A percentile compares a stretch with the other conserved stretches of the same genome.
These are phyloP conservation scores for Tricholoma saponaceum DNA, from an alignment of 768 basidiomycete species.

Conservation along the genomic window DNA sequence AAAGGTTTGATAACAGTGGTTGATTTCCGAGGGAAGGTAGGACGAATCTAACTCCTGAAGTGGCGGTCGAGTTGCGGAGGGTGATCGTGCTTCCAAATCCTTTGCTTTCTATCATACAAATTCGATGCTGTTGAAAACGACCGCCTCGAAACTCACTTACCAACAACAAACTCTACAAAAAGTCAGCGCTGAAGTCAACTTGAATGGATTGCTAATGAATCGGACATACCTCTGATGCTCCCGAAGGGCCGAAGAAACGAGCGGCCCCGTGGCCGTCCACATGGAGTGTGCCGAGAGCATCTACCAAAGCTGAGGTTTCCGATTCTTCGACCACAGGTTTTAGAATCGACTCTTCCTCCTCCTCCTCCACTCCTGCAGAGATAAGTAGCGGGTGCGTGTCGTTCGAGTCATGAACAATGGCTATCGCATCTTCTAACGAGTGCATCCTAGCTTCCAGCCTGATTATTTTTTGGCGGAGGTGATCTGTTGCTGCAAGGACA, in stretches of 20 bases:
- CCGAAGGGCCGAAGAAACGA: constrained; percentile 45
- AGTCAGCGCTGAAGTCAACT: constrained; percentile 4
- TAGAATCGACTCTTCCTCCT: constrained; percentile 25
- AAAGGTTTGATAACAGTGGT: constrained; percentile 38
- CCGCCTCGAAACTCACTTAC: constrained; percentile 24
- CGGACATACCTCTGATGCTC: constrained; percentile 43
- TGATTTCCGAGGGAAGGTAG: constrained; percentile 42
- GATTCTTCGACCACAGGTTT: constrained; percentile 25
- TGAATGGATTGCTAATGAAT: background rate
- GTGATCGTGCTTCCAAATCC: constrained; percentile 15
- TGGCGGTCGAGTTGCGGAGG: constrained; percentile 10
- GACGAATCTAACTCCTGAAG: constrained; percentile 38
- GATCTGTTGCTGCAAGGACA: constrained; percentile 49
- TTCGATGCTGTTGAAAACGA: background rate
- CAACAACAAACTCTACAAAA: constrained; percentile 36
- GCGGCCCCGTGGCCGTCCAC: constrained; percentile 36
- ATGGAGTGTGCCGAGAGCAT: constrained; percentile 41
- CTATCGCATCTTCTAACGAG: constrained; percentile 51
- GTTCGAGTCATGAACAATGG: constrained; percentile 38
- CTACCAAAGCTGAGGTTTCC: constrained; percentile 22
- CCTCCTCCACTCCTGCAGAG: constrained; percentile 22
- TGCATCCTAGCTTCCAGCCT: constrained; percentile 48
- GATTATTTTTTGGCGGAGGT: constrained; percentile 42
- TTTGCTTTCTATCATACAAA: constrained; percentile 18
- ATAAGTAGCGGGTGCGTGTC: constrained; percentile 40